Base-by-base conservation (phyloP, 2,329 filamentous ascomycete species). In the Aspergillus sp. region DNA sequence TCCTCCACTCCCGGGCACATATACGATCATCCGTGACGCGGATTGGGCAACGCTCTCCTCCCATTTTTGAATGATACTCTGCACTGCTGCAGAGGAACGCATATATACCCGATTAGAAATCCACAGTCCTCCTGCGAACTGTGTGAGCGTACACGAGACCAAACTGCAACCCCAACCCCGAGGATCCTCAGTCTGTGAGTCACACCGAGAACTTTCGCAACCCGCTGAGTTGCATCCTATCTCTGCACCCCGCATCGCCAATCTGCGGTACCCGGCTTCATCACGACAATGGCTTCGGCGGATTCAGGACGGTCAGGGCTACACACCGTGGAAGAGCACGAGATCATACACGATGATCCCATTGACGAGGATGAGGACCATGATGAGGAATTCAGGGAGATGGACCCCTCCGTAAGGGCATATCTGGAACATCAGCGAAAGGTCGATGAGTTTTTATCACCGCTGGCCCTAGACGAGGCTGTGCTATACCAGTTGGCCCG, bases 401-500 rank as follows among this genome's bases (percentile, higher is more conserved):
- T 70, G 50, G 67, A 74, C 55, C 64, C 70, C 17, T 56, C 61
- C 8, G 63, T 68, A 55, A 63, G 65, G 43, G 70, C 72, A 62
- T 62, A 66, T 35, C 59, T 70, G 31, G 68, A 68, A 55, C 64
- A 71, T 44, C 68, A 75, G 51, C 68, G 71, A 19, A 68, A 65
- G 45, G 64, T 79, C 23, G 73, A 78, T 54, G 68, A 70, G 6
- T 79, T 78, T 52, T 56, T 79, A 24, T 68, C 70, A 23, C 77
- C 78, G 9, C 64, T 80, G 15, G 64, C 62, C 21, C 67, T 77
- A 41, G 71, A 77, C 47, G 78, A 80, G 60, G 70, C 68, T 27
- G 68, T 70, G 19, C 68, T 80, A n/a, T 78, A 80, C 64, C 70
- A 71, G 59, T 66, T 80, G 41, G 77, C 77, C 43, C 76, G 76